Base-by-base conservation (phyloP, 116 monocot genomes). In the Iris pallida region DNA sequence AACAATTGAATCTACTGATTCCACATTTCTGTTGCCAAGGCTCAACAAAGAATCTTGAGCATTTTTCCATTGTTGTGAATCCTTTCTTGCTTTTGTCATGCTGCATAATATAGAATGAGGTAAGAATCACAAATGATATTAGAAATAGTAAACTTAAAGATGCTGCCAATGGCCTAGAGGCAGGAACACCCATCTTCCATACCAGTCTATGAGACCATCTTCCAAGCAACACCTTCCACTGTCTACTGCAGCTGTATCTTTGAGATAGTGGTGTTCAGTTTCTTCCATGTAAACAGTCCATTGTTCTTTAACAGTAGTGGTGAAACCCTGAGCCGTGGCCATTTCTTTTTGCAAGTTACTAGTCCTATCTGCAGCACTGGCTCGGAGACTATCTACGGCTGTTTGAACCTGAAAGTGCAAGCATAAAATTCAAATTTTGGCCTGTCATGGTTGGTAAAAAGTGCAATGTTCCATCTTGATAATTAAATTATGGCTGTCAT, bases 211-310 rank as follows among this genome's bases (percentile, higher is more conserved):
- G 43, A 93, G 73, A 40, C 87, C 90, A 46, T 82, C 83, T 70
- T 90, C 76, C 77, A 93, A 66, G 81, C 72, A 59, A 58, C 47
- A 63, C 57, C 72, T 81, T 51, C 93, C 88, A 47, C 63, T 73
- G 45, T 98, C 84, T 15, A 93, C 85, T 12, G 75, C 68, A 65
- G 78, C 71, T 64, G 81, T 86, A 76, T 93, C 85, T 73, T 88
- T 85, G 47, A 67, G 60, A 66, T 98, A 90, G 45, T 81, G 71
- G 2, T 56, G 78, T 76, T 93, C 90, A 54, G 84, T 90, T 77
- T 87, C 74, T 49, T 93, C 78, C 81, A 93, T 81, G 76, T 98
- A 93, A 68, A 55, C 16, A 9, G 51, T 47, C 88, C 93, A 90
- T 70, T 88, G 79, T 12, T 86, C 68, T 80, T 82, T 87, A 42